Evolutionary conservation across 495 filamentous ascomycete species (phyloP).

Genomic region (Staphylotrichum longicolle): DNA sequence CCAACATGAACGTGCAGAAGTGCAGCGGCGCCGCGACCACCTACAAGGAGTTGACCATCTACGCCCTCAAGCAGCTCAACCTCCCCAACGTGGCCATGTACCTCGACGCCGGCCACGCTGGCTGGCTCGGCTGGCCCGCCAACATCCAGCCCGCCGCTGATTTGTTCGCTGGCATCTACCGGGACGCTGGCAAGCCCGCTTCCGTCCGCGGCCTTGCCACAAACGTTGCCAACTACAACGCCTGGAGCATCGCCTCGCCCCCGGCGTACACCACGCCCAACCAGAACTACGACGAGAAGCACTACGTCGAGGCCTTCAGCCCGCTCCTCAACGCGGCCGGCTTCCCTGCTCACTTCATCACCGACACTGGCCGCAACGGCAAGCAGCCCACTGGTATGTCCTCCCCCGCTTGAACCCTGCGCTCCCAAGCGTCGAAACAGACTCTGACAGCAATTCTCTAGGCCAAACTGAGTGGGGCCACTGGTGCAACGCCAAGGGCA

Average conservation of each 20-base stretch:
- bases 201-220: slow-evolving; percentile 70
- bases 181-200: slow-evolving; percentile 60
- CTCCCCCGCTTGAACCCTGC: background rate
- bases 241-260: slow-evolving; percentile 44
- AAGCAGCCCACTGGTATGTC: slow-evolving; percentile 59
- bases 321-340: slow-evolving; percentile 60
- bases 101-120: slow-evolving; percentile 74
- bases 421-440: background rate
- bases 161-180: slow-evolving; percentile 65
- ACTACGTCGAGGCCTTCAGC: slow-evolving; percentile 64
- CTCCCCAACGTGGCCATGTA: slow-evolving; percentile 80
- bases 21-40: slow-evolving; percentile 60
- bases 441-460: background rate
- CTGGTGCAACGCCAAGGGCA: slow-evolving; percentile 79
- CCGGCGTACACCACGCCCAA: slow-evolving; percentile 46
- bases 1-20: slow-evolving; percentile 64
- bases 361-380: slow-evolving; percentile 66
- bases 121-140: slow-evolving; percentile 80
- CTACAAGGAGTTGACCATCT: slow-evolving; percentile 67
- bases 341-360: slow-evolving; percentile 69
- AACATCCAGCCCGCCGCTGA: slow-evolving; percentile 70
- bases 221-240: slow-evolving; percentile 81
- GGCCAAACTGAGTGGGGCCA: slow-evolving; percentile 64
- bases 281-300: slow-evolving; percentile 65
- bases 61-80: slow-evolving; percentile 68